These are phyloP conservation scores for Panaeolus papilionaceus DNA, from an alignment of 768 basidiomycete genomes.

Conservation along the genomic window DNA sequence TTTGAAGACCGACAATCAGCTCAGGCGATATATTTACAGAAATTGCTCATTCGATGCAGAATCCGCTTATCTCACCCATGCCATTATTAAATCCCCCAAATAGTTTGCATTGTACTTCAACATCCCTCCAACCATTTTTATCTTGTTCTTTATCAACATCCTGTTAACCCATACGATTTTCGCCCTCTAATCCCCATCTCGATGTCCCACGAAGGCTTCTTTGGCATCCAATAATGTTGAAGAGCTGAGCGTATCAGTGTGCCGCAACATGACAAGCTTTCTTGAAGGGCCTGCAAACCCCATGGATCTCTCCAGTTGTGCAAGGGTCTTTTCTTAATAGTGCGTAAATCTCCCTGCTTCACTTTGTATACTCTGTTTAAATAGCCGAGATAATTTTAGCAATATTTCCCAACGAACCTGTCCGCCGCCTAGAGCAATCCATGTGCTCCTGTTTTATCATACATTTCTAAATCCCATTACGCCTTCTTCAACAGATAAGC, in stretches of 20 bases:
- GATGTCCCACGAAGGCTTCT: not conserved
- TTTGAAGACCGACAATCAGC: too few relatives aligned
- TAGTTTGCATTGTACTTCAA: not conserved
- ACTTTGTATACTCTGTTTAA: not conserved
- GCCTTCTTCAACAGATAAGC: constrained; percentile 5
- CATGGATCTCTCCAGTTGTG: not conserved
- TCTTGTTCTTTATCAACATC: not conserved
- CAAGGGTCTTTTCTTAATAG: not conserved
- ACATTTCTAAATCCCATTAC: not conserved
- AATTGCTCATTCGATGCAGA: not conserved
- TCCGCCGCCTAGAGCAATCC: not conserved
- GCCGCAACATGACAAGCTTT: not conserved
- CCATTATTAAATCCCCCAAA: not conserved
- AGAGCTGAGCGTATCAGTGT: not conserved
- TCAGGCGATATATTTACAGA: too few relatives aligned
- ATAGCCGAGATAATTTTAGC: not conserved
- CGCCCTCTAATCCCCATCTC: not conserved
- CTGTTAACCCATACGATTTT: not conserved
- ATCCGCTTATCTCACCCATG: not conserved
- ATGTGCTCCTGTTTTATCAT: not conserved
- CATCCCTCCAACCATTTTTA: not conserved
- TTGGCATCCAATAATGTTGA: not conserved
- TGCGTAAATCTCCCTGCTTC: not conserved
- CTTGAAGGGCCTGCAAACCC: not conserved
- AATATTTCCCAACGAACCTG: not conserved